Conservation (phyloP, 23 red algal genomes). For the Gracilariopsis chorda region DNA sequence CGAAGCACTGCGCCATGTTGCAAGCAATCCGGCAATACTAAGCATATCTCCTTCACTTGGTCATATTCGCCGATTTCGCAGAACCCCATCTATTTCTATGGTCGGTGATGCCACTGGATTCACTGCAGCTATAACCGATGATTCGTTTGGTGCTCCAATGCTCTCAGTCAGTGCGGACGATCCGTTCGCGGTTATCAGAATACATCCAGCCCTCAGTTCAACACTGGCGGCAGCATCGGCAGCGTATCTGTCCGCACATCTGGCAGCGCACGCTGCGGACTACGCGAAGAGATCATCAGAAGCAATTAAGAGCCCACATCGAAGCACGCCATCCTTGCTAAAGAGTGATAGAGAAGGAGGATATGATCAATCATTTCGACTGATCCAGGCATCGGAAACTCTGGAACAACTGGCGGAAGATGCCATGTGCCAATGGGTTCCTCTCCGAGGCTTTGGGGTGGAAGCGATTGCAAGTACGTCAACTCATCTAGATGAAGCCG, state of each 20-base stretch:
- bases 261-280: slow-evolving; percentile 16
- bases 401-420: slow-evolving; percentile 73
- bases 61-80: slow-evolving; percentile 37
- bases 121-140: slow-evolving; percentile 18
- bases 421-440: slow-evolving; percentile 68
- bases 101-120: slow-evolving; percentile 5
- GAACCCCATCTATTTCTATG: slow-evolving; percentile 42
- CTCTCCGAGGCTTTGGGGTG: slow-evolving; percentile 47
- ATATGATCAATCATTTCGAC: slow-evolving; percentile 35
- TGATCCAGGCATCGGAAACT: slow-evolving; percentile 54
- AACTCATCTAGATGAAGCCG: slow-evolving; percentile 24
- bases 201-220: slow-evolving; percentile 55
- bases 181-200: slow-evolving; percentile 35
- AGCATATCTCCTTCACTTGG: slow-evolving; percentile 13
- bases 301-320: neutral
- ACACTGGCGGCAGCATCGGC: slow-evolving; percentile 30
- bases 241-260: slow-evolving; percentile 50
- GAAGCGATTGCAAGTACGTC: neutral
- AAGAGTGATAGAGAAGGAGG: neutral
- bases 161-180: slow-evolving; percentile 34
- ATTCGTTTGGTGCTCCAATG: slow-evolving; percentile 16
- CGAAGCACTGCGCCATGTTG: slow-evolving; percentile 51
- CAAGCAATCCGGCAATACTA: slow-evolving; percentile 62
- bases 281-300: slow-evolving; percentile 10
- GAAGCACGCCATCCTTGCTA: neutral